Conservation (phyloP, 2,329 filamentous ascomycete species). For the Sarocladiaceae sp. region DNA sequence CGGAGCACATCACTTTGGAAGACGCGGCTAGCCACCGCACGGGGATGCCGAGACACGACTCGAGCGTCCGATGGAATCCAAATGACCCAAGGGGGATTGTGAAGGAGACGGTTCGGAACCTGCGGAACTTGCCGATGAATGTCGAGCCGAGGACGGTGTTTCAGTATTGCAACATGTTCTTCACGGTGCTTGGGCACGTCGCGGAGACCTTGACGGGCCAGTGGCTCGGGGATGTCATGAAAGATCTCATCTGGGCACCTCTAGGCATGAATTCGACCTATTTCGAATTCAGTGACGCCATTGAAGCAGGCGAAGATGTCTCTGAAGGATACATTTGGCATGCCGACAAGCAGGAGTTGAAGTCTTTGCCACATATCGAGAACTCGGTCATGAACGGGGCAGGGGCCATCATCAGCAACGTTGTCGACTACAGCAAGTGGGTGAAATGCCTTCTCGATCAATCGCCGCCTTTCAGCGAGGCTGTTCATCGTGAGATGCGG, state of each 20-base stretch:
- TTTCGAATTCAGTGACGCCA: slow-evolving; percentile 22
- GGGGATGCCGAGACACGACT: slow-evolving; percentile 40
- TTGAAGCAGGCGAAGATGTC: slow-evolving; percentile 21
- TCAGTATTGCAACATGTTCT: slow-evolving; percentile 48
- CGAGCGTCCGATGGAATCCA: slow-evolving; percentile 15
- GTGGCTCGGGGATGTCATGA: slow-evolving; percentile 33
- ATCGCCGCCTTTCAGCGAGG: slow-evolving; percentile 17
- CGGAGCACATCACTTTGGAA: slow-evolving; percentile 43
- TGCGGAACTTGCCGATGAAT: slow-evolving; percentile 38
- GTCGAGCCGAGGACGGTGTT: slow-evolving; percentile 37
- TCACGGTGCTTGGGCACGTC: slow-evolving; percentile 35
- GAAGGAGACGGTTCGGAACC: slow-evolving; percentile 31
- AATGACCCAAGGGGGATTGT: slow-evolving; percentile 24
- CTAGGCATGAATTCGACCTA: slow-evolving; percentile 41
- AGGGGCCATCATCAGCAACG: slow-evolving; percentile 37
- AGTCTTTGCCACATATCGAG: slow-evolving; percentile 19
- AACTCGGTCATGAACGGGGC: slow-evolving; percentile 30
- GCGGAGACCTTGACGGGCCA: slow-evolving; percentile 35
- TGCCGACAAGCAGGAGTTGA: slow-evolving; percentile 17
- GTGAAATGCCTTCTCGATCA: slow-evolving; percentile 36
- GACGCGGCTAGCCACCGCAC: slow-evolving; percentile 41
- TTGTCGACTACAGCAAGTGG: slow-evolving; percentile 47
- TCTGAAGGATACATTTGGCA: slow-evolving; percentile 37
- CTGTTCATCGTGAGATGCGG: slow-evolving; percentile 22
- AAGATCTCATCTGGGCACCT: slow-evolving; percentile 34